Base-by-base conservation (phyloP, 805 yeast species). In the Brettanomyces bruxellensis region DNA sequence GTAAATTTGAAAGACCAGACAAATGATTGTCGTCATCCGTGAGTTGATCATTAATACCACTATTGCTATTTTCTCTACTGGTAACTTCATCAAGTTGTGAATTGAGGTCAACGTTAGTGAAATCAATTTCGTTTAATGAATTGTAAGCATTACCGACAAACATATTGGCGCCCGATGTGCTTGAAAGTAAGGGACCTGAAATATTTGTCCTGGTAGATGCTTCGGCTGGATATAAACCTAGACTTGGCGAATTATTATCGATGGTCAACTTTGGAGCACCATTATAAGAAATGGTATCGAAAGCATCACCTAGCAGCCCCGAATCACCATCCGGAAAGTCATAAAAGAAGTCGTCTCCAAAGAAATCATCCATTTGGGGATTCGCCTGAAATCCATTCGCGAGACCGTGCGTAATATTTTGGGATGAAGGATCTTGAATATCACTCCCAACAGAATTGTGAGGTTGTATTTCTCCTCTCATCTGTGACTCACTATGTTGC, bases 51-150 rank as follows among this genome's bases (percentile, higher is more conserved):
- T 28, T 28, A 7, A 22, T 25, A 25, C 25, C 41, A 18, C 41
- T 25, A 23, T 18, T 18, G 41, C 23, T 38, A 25, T 23, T 38
- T n/a, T 25, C n/a, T 7, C 9, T 40, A 8, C 34, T 40, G 42
- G n/a, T 18, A 24, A 7, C 14, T 25, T 35, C 47, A 43, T 49
- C 52, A 18, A 43, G 41, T 5, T 43, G 58, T 14, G 60, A 50
- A 38, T 53, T 58, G 32, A 64, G 44, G 51, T 66, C 69, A 36
- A 61, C 70, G 48, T 65, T 65, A 6, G 70, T 66, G 48, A 65
- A 66, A 51, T 66, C 70, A 41, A 66, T 65, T 52, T 66, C 70
- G 43, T 65, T 63, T 22, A 64, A 48, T 7, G 67, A 61, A 43
- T 63, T 63, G 49, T 59, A 63, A 41, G 54, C 40, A 14, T 24